Evolutionary conservation across 1,284 basidiomycete genomes (phyloP), one percentile per base, ranked within the genome.

Genomic region (Phenoliferia sp.): DNA sequence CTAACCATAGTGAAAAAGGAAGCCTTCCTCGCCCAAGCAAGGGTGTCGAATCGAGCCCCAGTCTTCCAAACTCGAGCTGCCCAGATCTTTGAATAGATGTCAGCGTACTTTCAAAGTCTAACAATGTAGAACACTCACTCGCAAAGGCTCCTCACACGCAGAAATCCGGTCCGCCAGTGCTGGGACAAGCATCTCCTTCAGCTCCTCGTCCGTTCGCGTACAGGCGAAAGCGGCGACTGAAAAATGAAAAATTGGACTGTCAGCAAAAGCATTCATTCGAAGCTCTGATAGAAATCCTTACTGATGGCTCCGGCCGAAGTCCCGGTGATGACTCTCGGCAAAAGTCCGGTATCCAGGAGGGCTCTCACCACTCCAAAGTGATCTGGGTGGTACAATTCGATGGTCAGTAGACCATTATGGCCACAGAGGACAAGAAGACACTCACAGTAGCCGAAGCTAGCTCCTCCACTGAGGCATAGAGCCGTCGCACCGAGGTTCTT

Each of bases 291-390:
- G n/a, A n/a, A n/a, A 22, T 1, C 59, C 68, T 22, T 31, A 76
- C 61, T 85, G 17, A 98, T 84, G 4, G 90, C 93, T 9, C 95
- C 96, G 0, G 95, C 94, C 39, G 90, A 93, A 2, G 94, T 97
- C 9, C 94, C 95, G 1, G 83, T 83, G 67, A 97, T 86, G 12
- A 97, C 92, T 36, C 90, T 86, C 33, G 96, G 96, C 10, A 99
- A 82, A 3, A 97, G 82, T 36, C 87, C 85, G 2, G 90, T 87
- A 76, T 99, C 92, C 4, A 99, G 81, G 76, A 99, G 89, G 0
- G 94, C 95, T 73, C 90, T 90, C 35, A 94, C 87, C 12, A 99
- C 92, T 17, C 95, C 95, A 74, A 91, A 86, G 79, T 94, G 92
- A 78, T 94, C 56, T 58, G 56, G 19, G n/a, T n/a, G n/a, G n/a